phyloP scores from a whole-genome alignment of 1,284 basidiomycete genomes.

The Caloboletus inedulis region DNA sequence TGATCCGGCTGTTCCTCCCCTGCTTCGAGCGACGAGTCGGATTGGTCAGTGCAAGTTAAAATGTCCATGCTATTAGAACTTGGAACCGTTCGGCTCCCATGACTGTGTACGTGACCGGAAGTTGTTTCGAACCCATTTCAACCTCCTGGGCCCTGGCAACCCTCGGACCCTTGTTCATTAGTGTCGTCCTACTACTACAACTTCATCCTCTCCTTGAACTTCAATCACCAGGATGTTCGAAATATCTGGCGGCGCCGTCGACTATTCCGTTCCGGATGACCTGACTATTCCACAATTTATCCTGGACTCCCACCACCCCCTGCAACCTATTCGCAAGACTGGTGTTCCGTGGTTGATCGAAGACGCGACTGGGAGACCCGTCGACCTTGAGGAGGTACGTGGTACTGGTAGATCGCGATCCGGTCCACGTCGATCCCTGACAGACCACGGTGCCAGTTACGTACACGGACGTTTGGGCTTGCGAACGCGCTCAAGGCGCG shows the following conservation, averaged over 20 bases:
- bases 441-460: slow-evolving; percentile 36
- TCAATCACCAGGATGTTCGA: slow-evolving; percentile 26
- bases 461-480: slow-evolving; percentile 52
- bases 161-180: no score
- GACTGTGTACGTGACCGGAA: neutral
- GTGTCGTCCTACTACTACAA: no score
- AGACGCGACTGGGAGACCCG: slow-evolving; percentile 50
- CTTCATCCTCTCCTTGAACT: no score
- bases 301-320: slow-evolving; percentile 51
- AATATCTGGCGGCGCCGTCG: slow-evolving; percentile 41
- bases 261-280: slow-evolving; percentile 63
- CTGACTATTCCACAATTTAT: slow-evolving; percentile 74
- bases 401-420: slow-evolving; percentile 11
- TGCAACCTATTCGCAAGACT: slow-evolving; percentile 44
- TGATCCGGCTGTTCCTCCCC: neutral
- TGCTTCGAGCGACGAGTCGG: neutral
- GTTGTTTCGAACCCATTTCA: neutral
- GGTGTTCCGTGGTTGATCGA: slow-evolving; percentile 63
- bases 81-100: slow-evolving; percentile 1
- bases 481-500: slow-evolving; percentile 59
- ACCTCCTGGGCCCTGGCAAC: neutral
- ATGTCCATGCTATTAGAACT: neutral
- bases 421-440: neutral
- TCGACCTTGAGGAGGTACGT: slow-evolving; percentile 50
- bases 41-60: neutral